Evolutionary conservation across 2,329 filamentous ascomycete species (phyloP).

Genomic region (Cladosporium cucumerinum): DNA sequence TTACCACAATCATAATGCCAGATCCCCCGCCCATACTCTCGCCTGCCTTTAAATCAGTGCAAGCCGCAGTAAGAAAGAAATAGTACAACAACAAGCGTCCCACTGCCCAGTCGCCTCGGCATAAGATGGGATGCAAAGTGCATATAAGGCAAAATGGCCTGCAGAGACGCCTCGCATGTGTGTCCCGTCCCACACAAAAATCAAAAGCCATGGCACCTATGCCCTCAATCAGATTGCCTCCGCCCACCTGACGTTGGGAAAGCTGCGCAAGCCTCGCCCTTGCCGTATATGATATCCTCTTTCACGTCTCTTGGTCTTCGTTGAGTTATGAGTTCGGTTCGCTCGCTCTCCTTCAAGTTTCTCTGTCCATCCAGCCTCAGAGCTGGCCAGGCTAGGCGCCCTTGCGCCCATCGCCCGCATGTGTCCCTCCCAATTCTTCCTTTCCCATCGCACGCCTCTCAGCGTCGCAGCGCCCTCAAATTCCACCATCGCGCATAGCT

Average conservation of each 20-base stretch:
- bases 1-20: background rate
- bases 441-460: background rate
- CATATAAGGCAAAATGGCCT: background rate
- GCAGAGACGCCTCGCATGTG: background rate
- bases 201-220: too few relatives aligned
- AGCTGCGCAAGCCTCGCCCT: background rate
- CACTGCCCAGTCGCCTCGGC: background rate
- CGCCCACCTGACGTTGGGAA: background rate
- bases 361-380: background rate
- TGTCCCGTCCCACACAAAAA: background rate
- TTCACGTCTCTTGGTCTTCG: background rate
- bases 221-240: too few relatives aligned
- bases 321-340: background rate
- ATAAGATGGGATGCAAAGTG: background rate
- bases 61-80: background rate
- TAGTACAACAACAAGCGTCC: background rate
- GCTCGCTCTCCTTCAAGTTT: background rate
- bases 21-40: background rate
- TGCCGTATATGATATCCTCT: background rate
- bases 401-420: background rate
- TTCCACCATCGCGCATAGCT: background rate
- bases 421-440: background rate
- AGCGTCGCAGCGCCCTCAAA: background rate
- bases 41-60: background rate
- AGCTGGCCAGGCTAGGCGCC: background rate